phyloP scores from a whole-genome alignment of 2,329 filamentous ascomycete species.

The Fusarium humuli region DNA sequence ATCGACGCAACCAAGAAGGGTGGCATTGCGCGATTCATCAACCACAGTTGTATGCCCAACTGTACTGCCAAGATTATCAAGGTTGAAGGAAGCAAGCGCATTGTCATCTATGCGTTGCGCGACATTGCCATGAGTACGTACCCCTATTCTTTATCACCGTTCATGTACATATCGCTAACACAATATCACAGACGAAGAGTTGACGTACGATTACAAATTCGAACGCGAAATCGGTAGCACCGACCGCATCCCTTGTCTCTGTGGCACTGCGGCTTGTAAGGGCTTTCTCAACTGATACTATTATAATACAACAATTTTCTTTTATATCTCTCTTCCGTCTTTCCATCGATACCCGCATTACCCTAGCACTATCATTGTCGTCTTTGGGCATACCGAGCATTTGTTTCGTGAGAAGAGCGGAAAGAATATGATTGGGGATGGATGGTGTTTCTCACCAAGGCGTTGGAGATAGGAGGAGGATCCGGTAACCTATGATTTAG shows the following conservation, averaged over 20 bases:
- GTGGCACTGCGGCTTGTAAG: constrained; percentile 95
- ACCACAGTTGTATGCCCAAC: constrained; percentile 97
- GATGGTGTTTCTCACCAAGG: constrained; percentile 35
- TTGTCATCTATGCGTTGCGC: constrained; percentile 97
- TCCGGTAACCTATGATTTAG: constrained; percentile 6
- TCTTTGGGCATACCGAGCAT: constrained; percentile 15
- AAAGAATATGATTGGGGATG: constrained; percentile 35
- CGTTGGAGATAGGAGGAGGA: constrained; percentile 31
- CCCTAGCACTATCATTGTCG: constrained; percentile 3
- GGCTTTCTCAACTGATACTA: constrained; percentile 90
- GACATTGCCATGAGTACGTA: constrained; percentile 92
- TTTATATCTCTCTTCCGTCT: constrained; percentile 7
- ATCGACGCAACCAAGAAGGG: constrained; percentile 99
- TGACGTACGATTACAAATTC: constrained; percentile 99
- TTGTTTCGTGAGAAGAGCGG: constrained; percentile 10
- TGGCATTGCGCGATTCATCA: constrained; percentile 98
- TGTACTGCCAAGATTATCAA: constrained; percentile 99
- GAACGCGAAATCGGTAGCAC: constrained; percentile 95
- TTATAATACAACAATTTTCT: constrained; percentile 29
- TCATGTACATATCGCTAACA: constrained; percentile 20
- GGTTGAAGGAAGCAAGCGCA: constrained; percentile 96
- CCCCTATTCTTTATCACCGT: constrained; percentile 41
- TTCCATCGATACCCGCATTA: constrained; percentile 13
- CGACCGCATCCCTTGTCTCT: constrained; percentile 96
- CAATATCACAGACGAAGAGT: constrained; percentile 82